Base-by-base conservation (phyloP, 345 rosid species). In the Sisymbrium altissimum region DNA sequence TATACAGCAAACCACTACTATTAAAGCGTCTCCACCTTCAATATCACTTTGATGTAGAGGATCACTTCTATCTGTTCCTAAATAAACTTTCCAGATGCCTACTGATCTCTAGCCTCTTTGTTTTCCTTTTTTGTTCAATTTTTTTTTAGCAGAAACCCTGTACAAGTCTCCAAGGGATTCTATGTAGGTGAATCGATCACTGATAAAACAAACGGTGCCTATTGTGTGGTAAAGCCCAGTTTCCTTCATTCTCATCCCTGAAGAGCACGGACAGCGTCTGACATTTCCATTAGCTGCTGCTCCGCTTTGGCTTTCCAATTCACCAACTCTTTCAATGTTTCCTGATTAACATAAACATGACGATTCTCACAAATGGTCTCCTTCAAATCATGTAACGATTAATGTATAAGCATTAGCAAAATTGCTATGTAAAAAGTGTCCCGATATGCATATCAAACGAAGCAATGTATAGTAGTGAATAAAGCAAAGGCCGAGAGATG, bases 241-340 rank as follows among this genome's bases (percentile, higher is more conserved):
- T 50, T 21, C n/a, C 65, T 74, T 78, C 79, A n/a, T 27, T 74
- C 68, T 81, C 40, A 72, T 54, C 81, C 70, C 85, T 86, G 85
- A 80, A 91, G 67, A 43, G 69, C 84, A 49, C 74, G 66, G 45
- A 91, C 77, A 10, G 91, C 62, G 74, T 81, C 81, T 27, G 87
- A 78, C 39, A 88, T 73, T 74, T 89, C 93, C 43, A 71, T 71
- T 75, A 94, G 79, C 84, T 86, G 98, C 74, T 88, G 85, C 77
- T 91, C 97, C 57, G 84, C 81, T 81, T 89, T 88, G 19, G 76
- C 86, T 80, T 86, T 94, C 98, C 98, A 91, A 33, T 86, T 82
- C 68, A 79, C 65, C 72, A 86, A 67, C 78, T 94, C 97, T 78
- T 90, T 87, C 57, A 79, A 73, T 79, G 79, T 85, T 79, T 88